Conservation (phyloP, 176 grass and related monocot genomes). For the Eremochloa ophiuroides region DNA sequence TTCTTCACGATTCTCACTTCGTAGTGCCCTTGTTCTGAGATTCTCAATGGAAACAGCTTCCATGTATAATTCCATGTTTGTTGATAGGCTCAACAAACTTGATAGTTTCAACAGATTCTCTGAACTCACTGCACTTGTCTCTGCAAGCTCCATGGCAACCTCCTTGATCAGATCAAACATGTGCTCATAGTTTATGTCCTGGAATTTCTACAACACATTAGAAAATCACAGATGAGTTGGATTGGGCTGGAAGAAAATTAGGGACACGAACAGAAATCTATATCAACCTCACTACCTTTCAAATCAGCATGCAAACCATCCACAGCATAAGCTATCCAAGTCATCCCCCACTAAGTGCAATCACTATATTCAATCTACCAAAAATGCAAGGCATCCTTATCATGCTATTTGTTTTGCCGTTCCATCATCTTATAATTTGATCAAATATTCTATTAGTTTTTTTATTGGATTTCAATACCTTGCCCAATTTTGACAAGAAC, state of each 20-base stretch:
- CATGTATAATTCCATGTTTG: conserved; percentile 90
- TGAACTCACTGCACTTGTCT: conserved; percentile 22
- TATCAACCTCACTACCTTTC: background rate
- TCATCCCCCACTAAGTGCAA: background rate
- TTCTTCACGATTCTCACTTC: conserved; percentile 53
- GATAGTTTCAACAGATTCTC: conserved; percentile 57
- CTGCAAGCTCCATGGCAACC: conserved; percentile 42
- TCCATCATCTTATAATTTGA: background rate
- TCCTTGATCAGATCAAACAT: conserved; percentile 57
- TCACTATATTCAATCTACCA: background rate
- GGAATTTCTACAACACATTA: conserved; percentile 57
- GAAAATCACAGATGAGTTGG: conserved; percentile 18
- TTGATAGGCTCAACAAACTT: conserved; percentile 61
- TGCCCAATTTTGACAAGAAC: background rate
- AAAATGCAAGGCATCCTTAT: background rate
- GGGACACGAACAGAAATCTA: background rate
- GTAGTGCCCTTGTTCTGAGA: conserved; percentile 48
- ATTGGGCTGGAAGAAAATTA: conserved; percentile 6
- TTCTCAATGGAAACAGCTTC: conserved; percentile 91
- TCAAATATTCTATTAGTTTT: background rate
- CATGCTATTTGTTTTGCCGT: background rate
- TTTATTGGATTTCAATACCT: background rate
- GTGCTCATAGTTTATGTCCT: conserved; percentile 52
- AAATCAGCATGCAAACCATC: background rate
- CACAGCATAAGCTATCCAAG: background rate